Base-by-base conservation (phyloP, 306 rosid species). In the Alnus rubra region DNA sequence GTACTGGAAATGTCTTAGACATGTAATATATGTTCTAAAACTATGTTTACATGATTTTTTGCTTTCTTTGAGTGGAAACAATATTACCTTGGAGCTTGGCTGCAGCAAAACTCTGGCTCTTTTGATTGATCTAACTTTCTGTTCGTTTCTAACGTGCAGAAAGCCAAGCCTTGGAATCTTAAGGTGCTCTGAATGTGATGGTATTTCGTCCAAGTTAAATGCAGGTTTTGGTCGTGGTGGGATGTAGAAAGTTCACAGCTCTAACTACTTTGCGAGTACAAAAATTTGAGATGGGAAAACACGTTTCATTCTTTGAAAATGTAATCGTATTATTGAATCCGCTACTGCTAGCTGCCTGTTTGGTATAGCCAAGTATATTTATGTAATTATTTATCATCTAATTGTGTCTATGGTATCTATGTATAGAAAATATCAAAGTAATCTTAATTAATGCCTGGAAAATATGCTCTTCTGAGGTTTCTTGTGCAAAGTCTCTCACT, bases 91-190 rank as follows among this genome's bases (percentile, higher is more conserved):
- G 44, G 5, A 39, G 44, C 44, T 39, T 5, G 37, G 47, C 56
- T 28, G 42, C 69, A 62, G 45, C 69, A 12, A 31, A 31, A 33
- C 19, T 33, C 45, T 5, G 37, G 69, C 9, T 13, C 14, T 33
- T 4, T 63, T 63, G 6, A 3, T 6, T 1, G 18, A 33, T 14
- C 31, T 10, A 63, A 63, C 13, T 59, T 77, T 30, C 68, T 65
- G 23, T 37, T 68, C 1, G 12, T 8, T 64, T n/a, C 54, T 78
- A 51, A 68, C 63, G 23, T 52, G 80, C 84, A 83, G 87, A 45
- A 37, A 30, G 74, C 72, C 67, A 71, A 67, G n/a, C 74, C 9
- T 54, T 53, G 39, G 81, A 70, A 79, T 37, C 78, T 75, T 47
- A 53, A 28, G 78, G 73, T 74, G 65, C 58, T 31, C 72, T 56